These are phyloP conservation scores for Trypanosoma theileri DNA, from an alignment of 208 protist genomes.

Conservation along the genomic window DNA sequence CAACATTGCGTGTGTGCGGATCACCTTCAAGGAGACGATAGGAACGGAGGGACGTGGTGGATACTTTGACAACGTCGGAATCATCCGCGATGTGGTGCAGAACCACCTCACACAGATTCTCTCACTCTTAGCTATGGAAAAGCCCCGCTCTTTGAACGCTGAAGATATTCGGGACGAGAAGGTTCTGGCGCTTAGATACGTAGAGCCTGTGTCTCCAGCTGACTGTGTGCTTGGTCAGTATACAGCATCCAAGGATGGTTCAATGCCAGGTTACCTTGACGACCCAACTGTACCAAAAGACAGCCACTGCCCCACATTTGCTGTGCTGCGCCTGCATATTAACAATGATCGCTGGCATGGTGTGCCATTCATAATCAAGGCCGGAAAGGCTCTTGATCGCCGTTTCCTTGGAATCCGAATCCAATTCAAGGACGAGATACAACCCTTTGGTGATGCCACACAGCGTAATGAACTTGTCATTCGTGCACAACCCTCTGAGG, in stretches of 20 bases:
- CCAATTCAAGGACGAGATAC: slow-evolving; percentile 89
- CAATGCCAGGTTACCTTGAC: slow-evolving; percentile 87
- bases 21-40: slow-evolving; percentile 94
- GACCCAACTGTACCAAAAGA: slow-evolving; percentile 76
- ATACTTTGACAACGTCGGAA: slow-evolving; percentile 93
- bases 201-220: slow-evolving; percentile 57
- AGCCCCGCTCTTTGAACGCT: slow-evolving; percentile 72
- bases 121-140: slow-evolving; percentile 92
- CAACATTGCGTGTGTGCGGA: slow-evolving; percentile 89
- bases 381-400: slow-evolving; percentile 89
- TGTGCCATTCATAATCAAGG: slow-evolving; percentile 93
- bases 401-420: slow-evolving; percentile 83
- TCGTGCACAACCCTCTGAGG: slow-evolving; percentile 89
- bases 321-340: slow-evolving; percentile 74
- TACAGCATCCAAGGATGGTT: slow-evolving; percentile 69
- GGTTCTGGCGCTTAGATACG: slow-evolving; percentile 76
- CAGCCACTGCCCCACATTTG: slow-evolving; percentile 90
- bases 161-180: slow-evolving; percentile 93
- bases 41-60: slow-evolving; percentile 90
- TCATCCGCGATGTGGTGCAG: slow-evolving; percentile 94
- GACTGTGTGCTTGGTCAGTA: slow-evolving; percentile 94
- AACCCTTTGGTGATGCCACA: slow-evolving; percentile 69
- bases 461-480: slow-evolving; percentile 93
- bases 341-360: slow-evolving; percentile 94
- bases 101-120: slow-evolving; percentile 95